A percentile compares a stretch with the other conserved stretches of the same genome.
These are phyloP conservation scores for Rhodotorula sp. DNA, from an alignment of 1,284 basidiomycete species.

Conservation along the genomic window DNA sequence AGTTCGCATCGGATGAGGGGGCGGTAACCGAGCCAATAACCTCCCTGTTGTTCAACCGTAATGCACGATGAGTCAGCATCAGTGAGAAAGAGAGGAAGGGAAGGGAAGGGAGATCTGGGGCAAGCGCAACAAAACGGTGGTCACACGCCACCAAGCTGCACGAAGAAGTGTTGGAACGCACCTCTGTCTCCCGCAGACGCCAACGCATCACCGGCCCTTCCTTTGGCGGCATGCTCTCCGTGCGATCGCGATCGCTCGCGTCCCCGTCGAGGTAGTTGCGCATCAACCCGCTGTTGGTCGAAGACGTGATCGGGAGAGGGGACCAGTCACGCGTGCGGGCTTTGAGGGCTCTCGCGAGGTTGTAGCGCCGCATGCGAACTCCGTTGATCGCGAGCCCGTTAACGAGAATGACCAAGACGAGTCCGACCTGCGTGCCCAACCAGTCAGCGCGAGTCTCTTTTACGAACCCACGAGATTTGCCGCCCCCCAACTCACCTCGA, in stretches of 20 bases:
- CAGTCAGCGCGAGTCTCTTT: neutral
- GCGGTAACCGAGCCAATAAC: constrained; percentile 38
- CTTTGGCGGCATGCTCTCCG: constrained; percentile 14
- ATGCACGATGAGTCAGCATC: too few relatives aligned
- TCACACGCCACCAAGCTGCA: too few relatives aligned
- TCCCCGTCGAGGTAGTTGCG: constrained; percentile 36
- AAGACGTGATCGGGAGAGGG: constrained; percentile 34
- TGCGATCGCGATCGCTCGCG: constrained; percentile 2
- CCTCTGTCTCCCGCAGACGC: constrained; percentile 35
- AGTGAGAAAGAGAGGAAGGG: too few relatives aligned
- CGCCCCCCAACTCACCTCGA: constrained; percentile 27
- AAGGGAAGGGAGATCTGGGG: too few relatives aligned
- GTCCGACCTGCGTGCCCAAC: neutral
- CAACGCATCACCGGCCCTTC: constrained; percentile 37
- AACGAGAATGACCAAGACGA: constrained; percentile 24
- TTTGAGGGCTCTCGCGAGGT: constrained; percentile 24
- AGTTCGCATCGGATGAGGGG: constrained; percentile 36
- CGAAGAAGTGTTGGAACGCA: neutral
- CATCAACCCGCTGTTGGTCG: constrained; percentile 33
- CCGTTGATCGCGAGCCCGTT: constrained; percentile 34
- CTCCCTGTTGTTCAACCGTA: constrained; percentile 15
- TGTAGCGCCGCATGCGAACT: constrained; percentile 25
- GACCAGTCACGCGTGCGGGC: constrained; percentile 38
- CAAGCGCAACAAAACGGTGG: too few relatives aligned
- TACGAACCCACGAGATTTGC: neutral